Conservation (phyloP, 768 basidiomycete genomes). For the Amanita fuliginea region DNA sequence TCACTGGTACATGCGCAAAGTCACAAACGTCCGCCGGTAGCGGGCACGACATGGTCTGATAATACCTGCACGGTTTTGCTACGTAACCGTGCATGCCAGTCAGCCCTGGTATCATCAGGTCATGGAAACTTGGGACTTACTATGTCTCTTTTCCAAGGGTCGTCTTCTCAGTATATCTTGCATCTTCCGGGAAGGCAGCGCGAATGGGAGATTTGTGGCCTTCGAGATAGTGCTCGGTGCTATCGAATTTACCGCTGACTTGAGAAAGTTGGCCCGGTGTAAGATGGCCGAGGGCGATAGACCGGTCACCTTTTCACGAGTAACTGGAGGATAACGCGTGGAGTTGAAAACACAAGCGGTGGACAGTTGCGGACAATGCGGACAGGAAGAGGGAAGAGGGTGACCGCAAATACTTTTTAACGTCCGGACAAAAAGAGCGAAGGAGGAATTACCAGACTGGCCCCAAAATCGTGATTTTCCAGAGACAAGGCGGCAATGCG, state of each 20-base stretch:
- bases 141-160: slow-evolving; percentile 2
- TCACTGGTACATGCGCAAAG: slow-evolving; percentile 20
- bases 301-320: not conserved
- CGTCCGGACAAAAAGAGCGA: slow-evolving; percentile 1
- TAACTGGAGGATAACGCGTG: not conserved
- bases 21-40: slow-evolving; percentile 23
- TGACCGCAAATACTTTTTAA: not conserved
- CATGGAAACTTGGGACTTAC: not conserved
- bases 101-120: not conserved
- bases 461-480: not conserved
- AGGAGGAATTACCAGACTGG: not conserved
- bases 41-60: slow-evolving; percentile 21
- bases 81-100: not conserved
- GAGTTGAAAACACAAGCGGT: not conserved
- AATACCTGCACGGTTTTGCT: slow-evolving; percentile 29
- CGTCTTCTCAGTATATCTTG: slow-evolving; percentile 1
- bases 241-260: too few species aligned
- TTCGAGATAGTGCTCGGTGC: too few species aligned
- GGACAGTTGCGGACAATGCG: not conserved
- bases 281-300: too few species aligned
- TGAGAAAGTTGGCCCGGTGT: too few species aligned
- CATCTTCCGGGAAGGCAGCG: not conserved
- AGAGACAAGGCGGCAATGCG: not conserved
- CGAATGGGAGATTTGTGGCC: too few species aligned
- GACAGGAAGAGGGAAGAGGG: not conserved